Percentiles rank a stretch among this genome's conserved stretches.
phyloP scores from a whole-genome alignment of 2,329 filamentous ascomycete genomes.

The Fusarium piperis region DNA sequence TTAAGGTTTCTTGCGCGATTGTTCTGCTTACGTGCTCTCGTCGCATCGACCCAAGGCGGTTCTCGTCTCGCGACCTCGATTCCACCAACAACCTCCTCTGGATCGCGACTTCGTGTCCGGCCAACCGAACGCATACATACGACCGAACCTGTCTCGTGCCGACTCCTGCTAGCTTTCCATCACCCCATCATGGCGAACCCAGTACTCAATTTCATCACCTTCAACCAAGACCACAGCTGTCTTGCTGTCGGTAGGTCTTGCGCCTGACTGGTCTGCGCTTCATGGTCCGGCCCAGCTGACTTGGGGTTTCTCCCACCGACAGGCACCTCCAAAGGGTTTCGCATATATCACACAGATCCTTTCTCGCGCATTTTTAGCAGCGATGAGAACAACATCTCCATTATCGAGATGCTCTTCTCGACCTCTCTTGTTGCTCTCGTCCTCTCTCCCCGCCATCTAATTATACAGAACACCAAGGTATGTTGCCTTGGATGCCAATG shows the following conservation, averaged over 20 bases:
- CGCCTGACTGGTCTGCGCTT: slow-evolving; percentile 3
- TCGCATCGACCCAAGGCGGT: neutral
- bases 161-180: neutral
- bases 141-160: neutral
- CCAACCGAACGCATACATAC: neutral
- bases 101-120: neutral
- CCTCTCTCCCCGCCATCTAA: slow-evolving; percentile 87
- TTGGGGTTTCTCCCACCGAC: neutral
- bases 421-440: slow-evolving; percentile 96
- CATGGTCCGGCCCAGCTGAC: slow-evolving; percentile 15
- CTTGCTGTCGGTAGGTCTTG: slow-evolving; percentile 83
- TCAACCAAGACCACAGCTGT: slow-evolving; percentile 99
- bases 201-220: slow-evolving; percentile 96
- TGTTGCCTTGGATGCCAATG: slow-evolving; percentile 13
- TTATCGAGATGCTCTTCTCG: slow-evolving; percentile 98
- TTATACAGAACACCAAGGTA: slow-evolving; percentile 98
- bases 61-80: neutral
- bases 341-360: slow-evolving; percentile 95
- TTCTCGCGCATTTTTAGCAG: slow-evolving; percentile 96
- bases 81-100: neutral
- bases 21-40: slow-evolving; percentile 3
- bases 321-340: slow-evolving; percentile 94
- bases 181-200: slow-evolving; percentile 68
- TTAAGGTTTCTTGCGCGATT: slow-evolving; percentile 16
- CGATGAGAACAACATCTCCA: slow-evolving; percentile 92